phyloP scores from a whole-genome alignment of 73 alveolate species.

The Paramecium primaurelia region DNA sequence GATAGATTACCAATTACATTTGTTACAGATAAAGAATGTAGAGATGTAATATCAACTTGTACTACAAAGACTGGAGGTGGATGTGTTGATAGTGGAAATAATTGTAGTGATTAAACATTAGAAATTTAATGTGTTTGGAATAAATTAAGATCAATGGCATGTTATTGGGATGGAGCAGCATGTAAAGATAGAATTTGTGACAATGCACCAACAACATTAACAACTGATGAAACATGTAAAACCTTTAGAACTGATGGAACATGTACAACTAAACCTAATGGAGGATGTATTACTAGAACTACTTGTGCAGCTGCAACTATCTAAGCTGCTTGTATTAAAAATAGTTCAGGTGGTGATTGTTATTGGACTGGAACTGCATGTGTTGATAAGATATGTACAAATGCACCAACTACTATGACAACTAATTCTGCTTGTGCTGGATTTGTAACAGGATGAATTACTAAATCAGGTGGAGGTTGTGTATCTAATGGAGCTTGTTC shows the following conservation, averaged over 20 bases:
- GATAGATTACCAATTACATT: background rate
- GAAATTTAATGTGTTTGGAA: slow-evolving; percentile 23
- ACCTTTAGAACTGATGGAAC: background rate
- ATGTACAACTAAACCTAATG: background rate
- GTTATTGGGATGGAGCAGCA: background rate
- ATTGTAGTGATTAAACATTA: background rate
- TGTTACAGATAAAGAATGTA: background rate
- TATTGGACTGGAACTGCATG: background rate
- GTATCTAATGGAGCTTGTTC: background rate
- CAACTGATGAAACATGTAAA: background rate
- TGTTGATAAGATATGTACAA: background rate
- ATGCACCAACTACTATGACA: slow-evolving; percentile 22
- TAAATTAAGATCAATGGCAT: background rate
- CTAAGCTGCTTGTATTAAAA: background rate
- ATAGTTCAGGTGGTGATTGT: background rate
- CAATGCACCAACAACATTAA: background rate
- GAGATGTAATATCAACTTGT: background rate
- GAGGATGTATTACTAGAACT: slow-evolving; percentile 1
- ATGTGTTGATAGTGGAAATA: slow-evolving; percentile 28
- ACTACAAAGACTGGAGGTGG: background rate
- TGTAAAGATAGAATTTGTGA: background rate
- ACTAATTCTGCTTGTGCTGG: background rate
- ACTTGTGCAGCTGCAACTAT: background rate
- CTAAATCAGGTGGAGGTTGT: slow-evolving; percentile 19
- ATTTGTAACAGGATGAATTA: slow-evolving; percentile 1